These are phyloP conservation scores for Cryphonectria radicalis DNA, from an alignment of 2,329 filamentous ascomycete species.

Conservation along the genomic window DNA sequence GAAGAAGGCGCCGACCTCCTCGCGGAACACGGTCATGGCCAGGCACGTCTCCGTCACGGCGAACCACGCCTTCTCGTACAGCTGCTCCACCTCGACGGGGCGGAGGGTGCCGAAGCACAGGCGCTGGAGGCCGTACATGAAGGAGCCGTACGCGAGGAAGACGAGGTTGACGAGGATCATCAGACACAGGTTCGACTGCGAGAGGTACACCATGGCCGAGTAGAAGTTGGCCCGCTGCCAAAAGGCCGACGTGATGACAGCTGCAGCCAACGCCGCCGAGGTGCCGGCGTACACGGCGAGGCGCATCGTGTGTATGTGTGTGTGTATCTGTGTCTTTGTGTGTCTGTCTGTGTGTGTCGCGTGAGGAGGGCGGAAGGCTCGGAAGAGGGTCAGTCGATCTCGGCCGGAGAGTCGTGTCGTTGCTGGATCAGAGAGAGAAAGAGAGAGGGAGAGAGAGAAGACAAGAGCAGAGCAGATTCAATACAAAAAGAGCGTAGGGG, in stretches of 20 bases:
- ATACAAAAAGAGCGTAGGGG: constrained; percentile 10
- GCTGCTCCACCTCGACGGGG: constrained; percentile 92
- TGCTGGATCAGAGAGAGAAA: constrained; percentile 5
- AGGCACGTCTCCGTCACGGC: constrained; percentile 95
- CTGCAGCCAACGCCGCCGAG: constrained; percentile 81
- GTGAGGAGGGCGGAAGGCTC: background rate
- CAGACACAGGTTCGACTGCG: constrained; percentile 93
- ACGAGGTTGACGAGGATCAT: constrained; percentile 93
- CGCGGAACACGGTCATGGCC: constrained; percentile 97
- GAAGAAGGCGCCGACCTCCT: constrained; percentile 93
- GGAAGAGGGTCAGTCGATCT: background rate
- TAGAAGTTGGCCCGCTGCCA: constrained; percentile 98
- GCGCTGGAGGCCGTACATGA: constrained; percentile 86
- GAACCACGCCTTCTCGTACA: constrained; percentile 98
- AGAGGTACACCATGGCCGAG: constrained; percentile 93
- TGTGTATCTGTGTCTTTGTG: background rate
- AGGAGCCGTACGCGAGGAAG: constrained; percentile 76
- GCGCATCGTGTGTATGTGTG: constrained; percentile 55
- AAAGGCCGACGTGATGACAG: constrained; percentile 87
- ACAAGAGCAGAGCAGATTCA: constrained; percentile 1
- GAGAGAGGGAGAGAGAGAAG: background rate
- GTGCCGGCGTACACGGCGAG: constrained; percentile 65
- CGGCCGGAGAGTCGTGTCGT: background rate
- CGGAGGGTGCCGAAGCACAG: constrained; percentile 89
- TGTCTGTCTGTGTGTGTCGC: background rate